phyloP scores from a whole-genome alignment of 2,329 filamentous ascomycete genomes.

The Fusarium metavorans region DNA sequence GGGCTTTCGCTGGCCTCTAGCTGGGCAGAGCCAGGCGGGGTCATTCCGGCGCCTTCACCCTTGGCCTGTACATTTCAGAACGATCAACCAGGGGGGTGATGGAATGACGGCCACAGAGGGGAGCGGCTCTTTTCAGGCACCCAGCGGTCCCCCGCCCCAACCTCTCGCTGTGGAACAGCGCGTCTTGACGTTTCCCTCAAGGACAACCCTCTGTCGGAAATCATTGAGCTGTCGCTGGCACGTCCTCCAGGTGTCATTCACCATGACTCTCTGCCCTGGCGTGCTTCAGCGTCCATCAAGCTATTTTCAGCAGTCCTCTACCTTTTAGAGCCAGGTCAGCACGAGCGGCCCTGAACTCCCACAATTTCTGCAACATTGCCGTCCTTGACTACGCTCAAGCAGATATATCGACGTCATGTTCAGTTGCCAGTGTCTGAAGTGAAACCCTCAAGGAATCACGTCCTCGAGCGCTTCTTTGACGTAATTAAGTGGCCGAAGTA shows the following conservation, averaged over 20 bases:
- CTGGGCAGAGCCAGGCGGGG: conserved; percentile 39
- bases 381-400: neutral
- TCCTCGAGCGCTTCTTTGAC: neutral
- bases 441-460: neutral
- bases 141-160: conserved; percentile 30
- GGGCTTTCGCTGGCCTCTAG: conserved; percentile 10
- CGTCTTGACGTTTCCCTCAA: neutral
- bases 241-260: neutral
- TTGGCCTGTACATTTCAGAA: conserved; percentile 46
- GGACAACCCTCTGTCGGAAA: neutral
- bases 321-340: neutral
- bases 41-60: conserved; percentile 47
- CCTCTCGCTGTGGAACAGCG: conserved; percentile 21
- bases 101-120: conserved; percentile 30
- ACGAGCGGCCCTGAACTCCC: neutral
- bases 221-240: neutral
- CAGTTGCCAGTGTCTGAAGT: neutral
- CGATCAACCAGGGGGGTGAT: conserved; percentile 31
- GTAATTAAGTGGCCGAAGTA: neutral
- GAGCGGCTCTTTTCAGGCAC: conserved; percentile 31
- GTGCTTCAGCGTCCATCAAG: neutral
- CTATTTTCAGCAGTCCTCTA: neutral
- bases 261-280: neutral
- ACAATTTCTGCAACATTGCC: conserved; percentile 11
- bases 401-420: neutral